Evolutionary conservation across 2,329 filamentous ascomycete genomes (phyloP).

Genomic region (Penicillium sp.): DNA sequence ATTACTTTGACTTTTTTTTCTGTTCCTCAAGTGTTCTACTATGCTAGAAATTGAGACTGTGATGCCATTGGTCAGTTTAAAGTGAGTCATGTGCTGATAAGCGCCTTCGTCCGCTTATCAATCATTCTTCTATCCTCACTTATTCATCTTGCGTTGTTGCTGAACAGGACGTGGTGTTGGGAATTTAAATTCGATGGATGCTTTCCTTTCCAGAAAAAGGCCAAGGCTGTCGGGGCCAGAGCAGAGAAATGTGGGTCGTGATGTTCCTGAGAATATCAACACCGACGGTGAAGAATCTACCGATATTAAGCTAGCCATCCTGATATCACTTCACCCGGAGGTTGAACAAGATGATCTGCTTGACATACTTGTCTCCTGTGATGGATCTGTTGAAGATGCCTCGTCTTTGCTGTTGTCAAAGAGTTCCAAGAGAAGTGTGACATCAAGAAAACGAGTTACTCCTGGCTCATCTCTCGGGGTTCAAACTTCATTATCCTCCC

Average conservation of each 20-base stretch:
- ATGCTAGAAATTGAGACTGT: constrained; percentile 15
- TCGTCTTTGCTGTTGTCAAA: constrained; percentile 54
- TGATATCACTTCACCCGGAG: constrained; percentile 73
- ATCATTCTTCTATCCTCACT: background rate
- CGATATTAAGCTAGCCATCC: constrained; percentile 81
- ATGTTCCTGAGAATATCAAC: constrained; percentile 7
- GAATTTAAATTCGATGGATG: constrained; percentile 36
- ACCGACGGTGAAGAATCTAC: constrained; percentile 70
- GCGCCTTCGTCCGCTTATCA: constrained; percentile 7
- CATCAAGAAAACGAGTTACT: constrained; percentile 39
- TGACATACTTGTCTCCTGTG: constrained; percentile 73
- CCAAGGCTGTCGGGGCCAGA: constrained; percentile 22
- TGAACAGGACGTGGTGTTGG: background rate
- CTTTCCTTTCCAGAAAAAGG: constrained; percentile 41
- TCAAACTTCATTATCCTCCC: constrained; percentile 63
- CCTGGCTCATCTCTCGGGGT: constrained; percentile 47
- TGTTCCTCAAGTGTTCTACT: no score
- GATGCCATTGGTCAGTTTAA: constrained; percentile 31
- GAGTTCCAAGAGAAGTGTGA: constrained; percentile 2
- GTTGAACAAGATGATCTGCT: constrained; percentile 68
- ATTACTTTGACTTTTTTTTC: no score
- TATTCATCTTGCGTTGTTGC: background rate
- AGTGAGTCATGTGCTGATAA: constrained; percentile 32
- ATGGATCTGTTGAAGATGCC: constrained; percentile 72
- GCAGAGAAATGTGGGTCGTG: background rate